phyloP scores from a whole-genome alignment of 805 yeast genomes.

The Yarrowia deformans region DNA sequence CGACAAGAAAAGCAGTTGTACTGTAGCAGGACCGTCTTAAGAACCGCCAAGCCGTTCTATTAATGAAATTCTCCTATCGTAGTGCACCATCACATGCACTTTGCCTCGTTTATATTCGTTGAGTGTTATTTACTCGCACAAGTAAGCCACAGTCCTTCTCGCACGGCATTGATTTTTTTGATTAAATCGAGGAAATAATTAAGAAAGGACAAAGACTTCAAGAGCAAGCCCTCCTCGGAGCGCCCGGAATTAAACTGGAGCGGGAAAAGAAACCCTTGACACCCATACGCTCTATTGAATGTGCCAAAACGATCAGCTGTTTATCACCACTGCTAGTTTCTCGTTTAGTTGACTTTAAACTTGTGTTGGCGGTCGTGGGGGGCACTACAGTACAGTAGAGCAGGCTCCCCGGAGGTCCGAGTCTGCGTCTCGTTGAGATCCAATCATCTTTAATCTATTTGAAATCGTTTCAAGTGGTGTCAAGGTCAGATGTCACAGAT shows the following conservation, averaged over 20 bases:
- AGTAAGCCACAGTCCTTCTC: no score
- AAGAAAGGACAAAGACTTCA: neutral
- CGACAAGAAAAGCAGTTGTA: no score
- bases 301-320: neutral
- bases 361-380: neutral
- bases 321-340: neutral
- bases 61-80: no score
- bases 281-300: neutral
- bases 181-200: neutral
- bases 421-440: neutral
- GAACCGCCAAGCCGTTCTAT: no score
- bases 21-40: no score
- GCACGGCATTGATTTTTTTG: conserved; percentile 4
- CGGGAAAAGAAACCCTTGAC: neutral
- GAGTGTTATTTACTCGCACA: no score
- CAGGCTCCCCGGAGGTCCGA: neutral
- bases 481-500: neutral
- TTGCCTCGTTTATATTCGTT: no score
- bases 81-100: no score
- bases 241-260: no score
- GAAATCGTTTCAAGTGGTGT: neutral
- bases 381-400: no score
- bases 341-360: conserved; percentile 4
- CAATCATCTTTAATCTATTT: neutral
- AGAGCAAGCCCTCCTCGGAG: neutral